Percentiles rank a stretch among this genome's conserved stretches.
Evolutionary conservation across 2,329 filamentous ascomycete species (phyloP).

Genomic region (Aspergillus piperis): DNA sequence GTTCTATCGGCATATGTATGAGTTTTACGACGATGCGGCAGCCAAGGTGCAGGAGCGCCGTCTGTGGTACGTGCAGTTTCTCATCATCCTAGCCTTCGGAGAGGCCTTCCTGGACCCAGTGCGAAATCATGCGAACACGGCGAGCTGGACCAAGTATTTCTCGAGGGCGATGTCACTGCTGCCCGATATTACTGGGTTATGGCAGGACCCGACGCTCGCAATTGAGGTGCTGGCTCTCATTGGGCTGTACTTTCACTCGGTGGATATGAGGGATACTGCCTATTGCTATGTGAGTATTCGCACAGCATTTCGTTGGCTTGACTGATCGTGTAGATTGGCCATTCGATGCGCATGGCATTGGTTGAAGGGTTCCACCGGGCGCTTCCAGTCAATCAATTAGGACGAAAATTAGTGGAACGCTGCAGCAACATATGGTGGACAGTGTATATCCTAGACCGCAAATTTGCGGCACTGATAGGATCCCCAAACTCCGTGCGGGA

Average conservation of each 20-base stretch:
- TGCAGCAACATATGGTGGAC: conserved; percentile 59
- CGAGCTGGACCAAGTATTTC: conserved; percentile 48
- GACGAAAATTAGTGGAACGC: conserved; percentile 49
- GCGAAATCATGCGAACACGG: conserved; percentile 37
- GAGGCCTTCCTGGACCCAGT: conserved; percentile 51
- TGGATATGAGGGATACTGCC: conserved; percentile 53
- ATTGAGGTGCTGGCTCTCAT: conserved; percentile 54
- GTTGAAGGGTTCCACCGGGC: conserved; percentile 57
- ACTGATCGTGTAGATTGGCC: conserved; percentile 49
- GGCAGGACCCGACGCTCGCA: conserved; percentile 45
- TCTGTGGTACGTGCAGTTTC: conserved; percentile 54
- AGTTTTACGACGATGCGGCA: conserved; percentile 41
- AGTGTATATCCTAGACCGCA: conserved; percentile 55
- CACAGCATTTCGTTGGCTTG: neutral
- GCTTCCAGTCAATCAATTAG: conserved; percentile 51
- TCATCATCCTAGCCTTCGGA: conserved; percentile 55
- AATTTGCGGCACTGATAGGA: conserved; percentile 58
- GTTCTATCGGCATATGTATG: conserved; percentile 45
- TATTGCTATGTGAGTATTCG: conserved; percentile 49
- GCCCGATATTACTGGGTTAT: conserved; percentile 42
- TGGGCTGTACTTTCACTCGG: conserved; percentile 51
- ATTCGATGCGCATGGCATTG: conserved; percentile 56
- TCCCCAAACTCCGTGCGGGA: conserved; percentile 54
- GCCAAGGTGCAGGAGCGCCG: conserved; percentile 29
- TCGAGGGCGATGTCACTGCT: conserved; percentile 45